Evolutionary conservation across 441 rosid genomes (phyloP).

Genomic region (Euphorbia schlechtendalii): DNA sequence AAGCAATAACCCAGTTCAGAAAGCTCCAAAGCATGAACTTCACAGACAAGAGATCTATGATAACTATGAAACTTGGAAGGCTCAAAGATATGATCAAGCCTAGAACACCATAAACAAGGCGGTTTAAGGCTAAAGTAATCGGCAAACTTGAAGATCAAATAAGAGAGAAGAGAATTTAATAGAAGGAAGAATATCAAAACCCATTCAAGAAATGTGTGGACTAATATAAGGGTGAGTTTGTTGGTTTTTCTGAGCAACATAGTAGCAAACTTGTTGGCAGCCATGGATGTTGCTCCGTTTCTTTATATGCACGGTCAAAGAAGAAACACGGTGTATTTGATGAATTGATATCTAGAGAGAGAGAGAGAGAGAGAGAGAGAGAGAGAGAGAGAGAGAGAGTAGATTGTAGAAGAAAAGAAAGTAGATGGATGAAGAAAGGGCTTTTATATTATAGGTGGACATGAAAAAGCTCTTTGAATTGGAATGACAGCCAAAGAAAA

Average conservation of each 20-base stretch:
- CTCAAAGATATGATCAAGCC: conserved; percentile 67
- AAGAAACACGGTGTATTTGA: too few relatives aligned
- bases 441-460: conserved; percentile 16
- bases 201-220: conserved; percentile 85
- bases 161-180: conserved; percentile 67
- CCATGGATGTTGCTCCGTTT: conserved; percentile 66
- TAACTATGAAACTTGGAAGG: conserved; percentile 32
- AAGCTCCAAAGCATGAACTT: conserved; percentile 59
- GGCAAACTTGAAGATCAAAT: conserved; percentile 64
- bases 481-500: conserved; percentile 27
- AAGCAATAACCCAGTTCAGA: conserved; percentile 41
- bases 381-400: too few relatives aligned
- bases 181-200: conserved; percentile 59
- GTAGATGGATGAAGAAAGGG: too few relatives aligned
- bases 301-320: too few relatives aligned
- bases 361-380: too few relatives aligned
- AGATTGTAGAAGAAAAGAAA: too few relatives aligned
- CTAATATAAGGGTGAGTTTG: conserved; percentile 56
- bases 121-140: conserved; percentile 79
- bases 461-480: conserved; percentile 24
- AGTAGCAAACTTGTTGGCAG: conserved; percentile 73
- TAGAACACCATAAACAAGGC: conserved; percentile 73
- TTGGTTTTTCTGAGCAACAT: conserved; percentile 64
- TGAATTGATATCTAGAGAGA: neutral
- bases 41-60: conserved; percentile 63